Percentiles rank a stretch among this genome's conserved stretches.
Evolutionary conservation across 176 grass and related monocot species (phyloP).

Genomic region (Puccinellia tenuiflora): DNA sequence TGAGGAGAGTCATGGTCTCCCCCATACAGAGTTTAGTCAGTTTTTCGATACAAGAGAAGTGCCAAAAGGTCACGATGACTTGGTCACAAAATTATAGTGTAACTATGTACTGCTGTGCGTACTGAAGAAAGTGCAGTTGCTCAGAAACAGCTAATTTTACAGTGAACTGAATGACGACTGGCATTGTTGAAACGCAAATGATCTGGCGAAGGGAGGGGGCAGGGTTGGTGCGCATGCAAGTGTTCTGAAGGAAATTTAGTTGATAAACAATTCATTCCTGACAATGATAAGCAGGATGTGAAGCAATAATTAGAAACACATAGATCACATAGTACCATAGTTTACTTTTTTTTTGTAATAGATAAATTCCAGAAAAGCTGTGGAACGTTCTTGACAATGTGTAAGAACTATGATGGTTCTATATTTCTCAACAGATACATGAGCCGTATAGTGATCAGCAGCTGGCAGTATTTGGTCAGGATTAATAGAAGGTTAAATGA

Average conservation of each 20-base stretch:
- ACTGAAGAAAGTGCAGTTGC: background rate
- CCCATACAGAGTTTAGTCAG: background rate
- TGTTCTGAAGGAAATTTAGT: background rate
- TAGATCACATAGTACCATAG: background rate
- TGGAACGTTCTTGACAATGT: background rate
- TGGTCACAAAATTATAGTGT: background rate
- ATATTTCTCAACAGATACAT: background rate
- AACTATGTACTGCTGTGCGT: background rate
- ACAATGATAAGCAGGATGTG: no score
- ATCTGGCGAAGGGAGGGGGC: background rate
- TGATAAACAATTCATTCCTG: background rate
- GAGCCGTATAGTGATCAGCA: background rate
- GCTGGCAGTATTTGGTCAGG: background rate
- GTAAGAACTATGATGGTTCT: background rate
- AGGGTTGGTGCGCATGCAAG: background rate
- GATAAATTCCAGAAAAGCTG: background rate
- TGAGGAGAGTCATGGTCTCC: background rate
- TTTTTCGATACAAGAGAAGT: background rate
- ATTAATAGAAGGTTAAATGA: background rate
- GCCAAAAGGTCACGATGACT: background rate
- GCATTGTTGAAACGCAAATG: background rate
- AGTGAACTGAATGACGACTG: background rate
- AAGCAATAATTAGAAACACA: background rate
- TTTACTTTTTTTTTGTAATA: background rate
- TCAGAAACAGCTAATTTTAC: background rate